Evolutionary conservation across 1,284 basidiomycete genomes (phyloP).

Genomic region (Fomitiporia mediterranea): DNA sequence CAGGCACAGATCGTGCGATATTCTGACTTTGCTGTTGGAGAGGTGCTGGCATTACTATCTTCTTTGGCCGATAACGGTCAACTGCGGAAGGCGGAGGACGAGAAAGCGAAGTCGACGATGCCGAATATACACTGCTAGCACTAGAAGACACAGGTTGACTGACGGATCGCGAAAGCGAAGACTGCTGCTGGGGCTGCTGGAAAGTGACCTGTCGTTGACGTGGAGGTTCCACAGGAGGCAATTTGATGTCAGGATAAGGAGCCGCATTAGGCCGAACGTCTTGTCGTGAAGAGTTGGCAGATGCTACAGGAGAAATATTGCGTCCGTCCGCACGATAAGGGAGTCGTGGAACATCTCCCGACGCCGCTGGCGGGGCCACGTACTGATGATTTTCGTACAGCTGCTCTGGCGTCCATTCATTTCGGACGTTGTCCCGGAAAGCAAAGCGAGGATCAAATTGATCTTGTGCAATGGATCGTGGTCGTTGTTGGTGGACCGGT

Average conservation of each 20-base stretch:
- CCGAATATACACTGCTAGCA: slow-evolving; percentile 3
- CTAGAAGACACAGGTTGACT: slow-evolving; percentile 9
- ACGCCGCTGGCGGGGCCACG: not conserved
- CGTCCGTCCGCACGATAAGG: slow-evolving; percentile 1
- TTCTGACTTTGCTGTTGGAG: slow-evolving; percentile 11
- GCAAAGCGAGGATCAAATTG: not conserved
- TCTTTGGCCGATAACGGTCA: slow-evolving; percentile 17
- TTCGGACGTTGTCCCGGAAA: not conserved
- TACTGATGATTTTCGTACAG: slow-evolving; percentile 1
- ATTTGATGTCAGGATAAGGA: not conserved
- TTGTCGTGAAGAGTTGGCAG: slow-evolving; percentile 12
- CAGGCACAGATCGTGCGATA: not conserved
- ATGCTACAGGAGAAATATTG: not conserved
- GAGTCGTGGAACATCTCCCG: not conserved
- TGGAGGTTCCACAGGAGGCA: not conserved
- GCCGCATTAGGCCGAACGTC: not conserved
- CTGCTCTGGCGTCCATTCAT: slow-evolving; percentile 15
- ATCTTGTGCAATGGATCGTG: not conserved
- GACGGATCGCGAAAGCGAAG: not conserved
- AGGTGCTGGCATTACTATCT: slow-evolving; percentile 20
- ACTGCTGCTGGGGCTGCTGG: not conserved
- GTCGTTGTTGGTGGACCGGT: not conserved
- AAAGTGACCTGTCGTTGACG: not conserved
- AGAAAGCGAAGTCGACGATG: slow-evolving; percentile 2
- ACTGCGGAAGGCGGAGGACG: slow-evolving; percentile 2